phyloP scores from a whole-genome alignment of 805 yeast species.

The Ogataea henricii region DNA sequence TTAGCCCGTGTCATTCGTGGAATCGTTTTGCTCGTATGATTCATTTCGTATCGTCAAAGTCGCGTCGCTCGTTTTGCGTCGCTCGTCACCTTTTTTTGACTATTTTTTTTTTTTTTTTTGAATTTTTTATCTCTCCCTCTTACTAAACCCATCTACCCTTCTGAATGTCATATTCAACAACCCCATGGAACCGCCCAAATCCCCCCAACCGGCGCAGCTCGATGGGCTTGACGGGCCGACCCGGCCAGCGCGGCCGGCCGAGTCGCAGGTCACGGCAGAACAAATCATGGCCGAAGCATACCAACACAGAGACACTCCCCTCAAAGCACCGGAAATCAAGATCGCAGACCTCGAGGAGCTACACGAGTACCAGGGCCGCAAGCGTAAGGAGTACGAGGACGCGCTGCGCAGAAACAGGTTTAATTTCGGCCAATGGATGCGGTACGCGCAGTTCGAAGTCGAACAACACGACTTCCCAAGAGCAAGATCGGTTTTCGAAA shows the following conservation, averaged over 20 bases:
- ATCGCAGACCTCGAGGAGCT: slow-evolving; percentile 80
- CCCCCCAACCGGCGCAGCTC: background rate
- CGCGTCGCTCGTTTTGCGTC: no score
- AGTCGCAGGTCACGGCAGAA: slow-evolving; percentile 63
- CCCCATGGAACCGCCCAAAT: background rate
- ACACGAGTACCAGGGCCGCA: slow-evolving; percentile 70
- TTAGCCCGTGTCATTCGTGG: no score
- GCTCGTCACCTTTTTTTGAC: no score
- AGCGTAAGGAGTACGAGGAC: slow-evolving; percentile 80
- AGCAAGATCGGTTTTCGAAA: slow-evolving; percentile 84
- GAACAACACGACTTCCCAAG: slow-evolving; percentile 76
- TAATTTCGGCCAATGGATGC: slow-evolving; percentile 84
- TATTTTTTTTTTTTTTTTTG: no score
- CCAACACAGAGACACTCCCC: slow-evolving; percentile 44
- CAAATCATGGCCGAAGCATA: slow-evolving; percentile 64
- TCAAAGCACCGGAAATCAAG: slow-evolving; percentile 45
- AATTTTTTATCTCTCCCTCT: background rate
- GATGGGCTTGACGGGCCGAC: no score
- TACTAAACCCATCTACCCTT: background rate
- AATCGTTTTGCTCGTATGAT: no score
- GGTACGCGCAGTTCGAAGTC: slow-evolving; percentile 87
- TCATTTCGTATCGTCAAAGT: no score
- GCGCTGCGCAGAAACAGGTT: slow-evolving; percentile 83
- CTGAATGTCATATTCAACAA: background rate
- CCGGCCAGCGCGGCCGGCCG: slow-evolving; percentile 37